phyloP scores from a whole-genome alignment of 2,329 filamentous ascomycete species.

The Penicillium olsonii region DNA sequence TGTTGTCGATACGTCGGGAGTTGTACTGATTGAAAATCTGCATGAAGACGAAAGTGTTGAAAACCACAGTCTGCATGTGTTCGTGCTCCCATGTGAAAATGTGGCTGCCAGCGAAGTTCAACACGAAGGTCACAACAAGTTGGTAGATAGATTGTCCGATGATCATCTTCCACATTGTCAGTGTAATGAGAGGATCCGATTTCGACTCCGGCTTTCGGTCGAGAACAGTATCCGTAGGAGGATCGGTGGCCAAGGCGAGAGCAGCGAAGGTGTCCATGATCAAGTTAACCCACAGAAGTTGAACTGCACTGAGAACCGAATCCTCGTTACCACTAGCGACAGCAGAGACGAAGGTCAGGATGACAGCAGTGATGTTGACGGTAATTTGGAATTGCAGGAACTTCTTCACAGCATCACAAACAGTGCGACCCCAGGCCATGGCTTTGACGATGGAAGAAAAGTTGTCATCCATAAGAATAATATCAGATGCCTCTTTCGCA shows the following conservation, averaged over 20 bases:
- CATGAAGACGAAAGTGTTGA: constrained; percentile 51
- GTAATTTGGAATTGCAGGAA: constrained; percentile 60
- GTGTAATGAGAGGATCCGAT: constrained; percentile 46
- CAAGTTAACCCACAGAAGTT: constrained; percentile 69
- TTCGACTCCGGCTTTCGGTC: constrained; percentile 54
- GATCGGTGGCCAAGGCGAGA: constrained; percentile 65
- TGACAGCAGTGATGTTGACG: constrained; percentile 68
- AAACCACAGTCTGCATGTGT: constrained; percentile 41
- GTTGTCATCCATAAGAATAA: constrained; percentile 86
- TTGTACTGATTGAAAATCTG: constrained; percentile 55
- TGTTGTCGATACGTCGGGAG: constrained; percentile 47
- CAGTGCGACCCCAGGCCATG: constrained; percentile 75
- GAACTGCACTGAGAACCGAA: constrained; percentile 66
- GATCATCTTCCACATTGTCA: constrained; percentile 52
- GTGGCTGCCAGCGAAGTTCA: constrained; percentile 48
- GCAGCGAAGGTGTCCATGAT: constrained; percentile 72
- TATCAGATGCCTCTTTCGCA: constrained; percentile 80
- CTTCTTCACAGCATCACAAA: constrained; percentile 76
- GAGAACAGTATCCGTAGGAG: constrained; percentile 59
- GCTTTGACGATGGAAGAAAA: constrained; percentile 85
- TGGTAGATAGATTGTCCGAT: constrained; percentile 47
- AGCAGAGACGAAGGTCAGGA: constrained; percentile 66
- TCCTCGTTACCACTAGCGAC: constrained; percentile 57
- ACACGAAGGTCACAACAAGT: constrained; percentile 42
- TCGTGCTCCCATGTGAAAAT: constrained; percentile 36